A percentile compares a stretch with the other conserved stretches of the same genome.
These are phyloP conservation scores for Saccharum officinarum DNA, from an alignment of 176 grass and related monocot species.

Conservation along the genomic window DNA sequence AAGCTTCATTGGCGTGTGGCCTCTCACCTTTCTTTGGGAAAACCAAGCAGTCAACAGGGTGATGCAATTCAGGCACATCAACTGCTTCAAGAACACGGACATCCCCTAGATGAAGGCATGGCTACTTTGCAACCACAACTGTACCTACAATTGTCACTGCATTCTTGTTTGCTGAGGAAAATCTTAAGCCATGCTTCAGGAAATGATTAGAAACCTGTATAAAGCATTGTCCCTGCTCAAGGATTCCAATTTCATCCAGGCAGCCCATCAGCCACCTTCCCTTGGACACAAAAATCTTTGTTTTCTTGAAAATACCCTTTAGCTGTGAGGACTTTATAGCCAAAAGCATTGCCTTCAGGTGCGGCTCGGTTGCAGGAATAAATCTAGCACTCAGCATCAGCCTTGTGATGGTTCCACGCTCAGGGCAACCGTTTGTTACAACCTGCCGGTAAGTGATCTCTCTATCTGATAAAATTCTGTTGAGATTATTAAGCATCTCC, in stretches of 20 bases:
- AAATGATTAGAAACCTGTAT: conserved; percentile 71
- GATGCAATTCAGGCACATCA: no score
- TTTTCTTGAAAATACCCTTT: conserved; percentile 63
- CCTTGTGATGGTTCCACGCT: conserved; percentile 59
- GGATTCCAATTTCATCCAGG: conserved; percentile 75
- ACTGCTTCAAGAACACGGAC: no score
- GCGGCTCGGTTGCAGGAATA: conserved; percentile 66
- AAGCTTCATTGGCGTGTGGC: no score
- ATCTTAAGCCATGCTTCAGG: conserved; percentile 57
- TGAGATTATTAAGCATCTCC: conserved; percentile 63
- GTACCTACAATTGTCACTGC: conserved; percentile 63
- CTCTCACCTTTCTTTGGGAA: no score
- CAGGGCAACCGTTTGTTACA: conserved; percentile 60
- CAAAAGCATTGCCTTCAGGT: conserved; percentile 75
- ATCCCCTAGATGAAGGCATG: conserved; percentile 88
- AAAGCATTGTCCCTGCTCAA: conserved; percentile 87
- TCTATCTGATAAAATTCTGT: conserved; percentile 53
- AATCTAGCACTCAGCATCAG: conserved; percentile 84
- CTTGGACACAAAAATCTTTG: conserved; percentile 85
- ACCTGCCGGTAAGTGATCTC: conserved; percentile 72
- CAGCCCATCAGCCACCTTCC: conserved; percentile 96
- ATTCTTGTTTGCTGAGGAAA: conserved; percentile 47
- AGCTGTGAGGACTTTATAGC: conserved; percentile 75
- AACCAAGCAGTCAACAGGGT: no score
- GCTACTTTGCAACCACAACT: conserved; percentile 84